Percentiles rank a stretch among this genome's conserved stretches.
These are phyloP conservation scores for Exophiala mesophila DNA, from an alignment of 2,329 filamentous ascomycete genomes.

Conservation along the genomic window DNA sequence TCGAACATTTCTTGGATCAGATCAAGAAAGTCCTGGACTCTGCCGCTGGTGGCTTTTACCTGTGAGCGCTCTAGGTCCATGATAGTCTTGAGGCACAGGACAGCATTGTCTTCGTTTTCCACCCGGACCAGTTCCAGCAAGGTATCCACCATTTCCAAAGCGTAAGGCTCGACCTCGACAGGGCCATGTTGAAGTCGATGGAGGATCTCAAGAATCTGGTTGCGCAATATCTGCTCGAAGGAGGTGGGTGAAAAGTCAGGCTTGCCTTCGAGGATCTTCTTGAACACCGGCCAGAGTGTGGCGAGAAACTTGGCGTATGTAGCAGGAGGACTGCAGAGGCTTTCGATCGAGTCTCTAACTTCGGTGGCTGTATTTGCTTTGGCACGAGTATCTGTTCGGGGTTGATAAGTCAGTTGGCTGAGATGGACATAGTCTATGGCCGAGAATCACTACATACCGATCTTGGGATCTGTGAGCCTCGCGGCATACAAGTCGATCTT, in stretches of 20 bases:
- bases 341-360: conserved; percentile 84
- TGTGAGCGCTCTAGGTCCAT: conserved; percentile 96
- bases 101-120: conserved; percentile 98
- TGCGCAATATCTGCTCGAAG: conserved; percentile 87
- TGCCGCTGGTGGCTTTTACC: conserved; percentile 70
- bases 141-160: conserved; percentile 81
- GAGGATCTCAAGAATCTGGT: conserved; percentile 89
- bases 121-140: conserved; percentile 81
- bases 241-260: conserved; percentile 90
- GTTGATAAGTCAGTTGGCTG: conserved; percentile 12
- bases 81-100: conserved; percentile 96
- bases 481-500: conserved; percentile 46
- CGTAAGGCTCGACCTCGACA: conserved; percentile 81
- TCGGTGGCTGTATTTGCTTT: conserved; percentile 79
- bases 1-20: conserved; percentile 95
- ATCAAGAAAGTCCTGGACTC: conserved; percentile 83
- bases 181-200: conserved; percentile 76
- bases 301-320: conserved; percentile 78
- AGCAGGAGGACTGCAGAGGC: conserved; percentile 69
- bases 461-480: conserved; percentile 45
- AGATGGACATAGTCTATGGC: neutral
- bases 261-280: conserved; percentile 75
- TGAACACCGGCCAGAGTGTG: conserved; percentile 84
- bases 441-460: conserved; percentile 40
- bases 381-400: conserved; percentile 64